Percentiles rank a stretch among this genome's conserved stretches.
Conservation (phyloP, 2,329 filamentous ascomycete genomes). For the Didymella pomorum region DNA sequence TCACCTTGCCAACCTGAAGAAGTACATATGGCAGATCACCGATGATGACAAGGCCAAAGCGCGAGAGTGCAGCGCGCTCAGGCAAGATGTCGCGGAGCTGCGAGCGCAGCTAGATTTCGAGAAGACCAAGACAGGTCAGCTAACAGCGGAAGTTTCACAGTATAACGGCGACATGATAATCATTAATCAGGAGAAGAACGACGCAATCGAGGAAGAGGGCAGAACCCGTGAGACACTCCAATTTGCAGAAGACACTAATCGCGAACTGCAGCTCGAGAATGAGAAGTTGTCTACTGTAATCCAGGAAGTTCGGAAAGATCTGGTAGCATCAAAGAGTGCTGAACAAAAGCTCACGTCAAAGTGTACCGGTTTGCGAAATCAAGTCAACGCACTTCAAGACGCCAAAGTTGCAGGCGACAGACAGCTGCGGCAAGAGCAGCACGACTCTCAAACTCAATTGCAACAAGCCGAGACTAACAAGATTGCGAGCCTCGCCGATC, state of each 20-base stretch:
- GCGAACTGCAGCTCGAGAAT: conserved; percentile 24
- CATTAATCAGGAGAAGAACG: conserved; percentile 24
- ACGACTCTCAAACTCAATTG: neutral
- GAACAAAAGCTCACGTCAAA: conserved; percentile 18
- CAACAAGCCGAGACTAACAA: neutral
- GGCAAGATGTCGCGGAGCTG: conserved; percentile 7
- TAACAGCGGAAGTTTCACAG: conserved; percentile 13
- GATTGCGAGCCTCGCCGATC: conserved; percentile 17
- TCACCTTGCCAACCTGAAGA: conserved; percentile 20
- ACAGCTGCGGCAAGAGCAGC: conserved; percentile 15
- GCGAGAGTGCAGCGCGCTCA: conserved; percentile 8
- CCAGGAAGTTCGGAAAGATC: conserved; percentile 18
- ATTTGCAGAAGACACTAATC: neutral
- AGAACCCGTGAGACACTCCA: neutral
- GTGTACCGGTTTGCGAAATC: conserved; percentile 21
- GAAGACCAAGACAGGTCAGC: conserved; percentile 17
- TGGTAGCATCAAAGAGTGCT: conserved; percentile 17
- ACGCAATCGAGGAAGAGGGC: conserved; percentile 4
- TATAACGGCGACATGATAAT: conserved; percentile 19
- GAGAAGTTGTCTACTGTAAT: conserved; percentile 19
- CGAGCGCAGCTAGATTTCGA: conserved; percentile 6
- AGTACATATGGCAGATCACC: conserved; percentile 18
- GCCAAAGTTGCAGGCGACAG: conserved; percentile 11
- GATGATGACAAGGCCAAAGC: conserved; percentile 15
- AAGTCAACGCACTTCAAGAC: conserved; percentile 20